Percentiles rank a stretch among this genome's conserved stretches.
Evolutionary conservation across 1,139 yeast genomes (phyloP).

Genomic region (Yarrowia galli): DNA sequence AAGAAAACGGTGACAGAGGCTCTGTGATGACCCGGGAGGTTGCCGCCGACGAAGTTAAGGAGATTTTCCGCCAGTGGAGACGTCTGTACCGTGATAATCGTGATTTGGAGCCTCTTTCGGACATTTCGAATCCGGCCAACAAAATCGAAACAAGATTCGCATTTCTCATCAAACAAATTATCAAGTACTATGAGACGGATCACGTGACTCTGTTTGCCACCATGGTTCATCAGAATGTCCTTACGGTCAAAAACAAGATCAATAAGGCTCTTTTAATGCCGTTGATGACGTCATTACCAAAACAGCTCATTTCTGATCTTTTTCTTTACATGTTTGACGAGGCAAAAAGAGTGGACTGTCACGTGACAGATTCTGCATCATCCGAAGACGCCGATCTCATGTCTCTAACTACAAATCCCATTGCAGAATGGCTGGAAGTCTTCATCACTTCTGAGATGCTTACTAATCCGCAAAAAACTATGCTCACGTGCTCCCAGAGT

Average conservation of each 20-base stretch:
- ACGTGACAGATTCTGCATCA: no score
- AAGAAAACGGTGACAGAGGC: no score
- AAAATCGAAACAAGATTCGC: constrained; percentile 42
- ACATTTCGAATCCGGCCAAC: constrained; percentile 43
- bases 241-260: not conserved
- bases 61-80: constrained; percentile 50
- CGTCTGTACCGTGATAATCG: constrained; percentile 58
- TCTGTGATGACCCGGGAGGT: constrained; percentile 44
- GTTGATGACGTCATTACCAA: not conserved
- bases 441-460: no score
- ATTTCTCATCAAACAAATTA: constrained; percentile 42
- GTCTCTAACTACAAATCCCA: no score
- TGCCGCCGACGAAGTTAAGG: constrained; percentile 47
- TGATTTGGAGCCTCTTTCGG: constrained; percentile 49
- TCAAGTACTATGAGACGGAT: not conserved
- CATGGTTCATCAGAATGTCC: constrained; percentile 25
- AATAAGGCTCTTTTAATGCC: constrained; percentile 1
- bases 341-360: not conserved
- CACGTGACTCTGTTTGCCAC: constrained; percentile 3
- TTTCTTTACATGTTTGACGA: constrained; percentile 10
- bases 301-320: not conserved
- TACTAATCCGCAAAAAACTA: no score
- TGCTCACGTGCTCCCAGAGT: no score
- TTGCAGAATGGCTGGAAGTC: no score
- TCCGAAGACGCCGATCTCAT: no score